Evolutionary conservation across 2,329 filamentous ascomycete species (phyloP).

Genomic region (Diaporthe ampelina): DNA sequence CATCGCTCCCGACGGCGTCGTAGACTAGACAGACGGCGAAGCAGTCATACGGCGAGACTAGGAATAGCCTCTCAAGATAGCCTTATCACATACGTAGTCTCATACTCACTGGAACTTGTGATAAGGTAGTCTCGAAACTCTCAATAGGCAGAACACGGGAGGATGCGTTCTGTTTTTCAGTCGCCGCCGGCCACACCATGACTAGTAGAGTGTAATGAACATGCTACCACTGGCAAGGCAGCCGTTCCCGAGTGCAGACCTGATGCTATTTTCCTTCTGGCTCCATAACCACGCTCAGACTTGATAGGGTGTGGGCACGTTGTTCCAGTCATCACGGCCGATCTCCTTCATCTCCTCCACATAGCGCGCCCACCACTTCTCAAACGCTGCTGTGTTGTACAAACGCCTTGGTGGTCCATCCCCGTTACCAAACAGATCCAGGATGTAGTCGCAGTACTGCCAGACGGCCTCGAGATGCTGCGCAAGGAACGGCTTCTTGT

Average conservation of each 20-base stretch:
- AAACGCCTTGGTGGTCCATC: neutral
- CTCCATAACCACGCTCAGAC: neutral
- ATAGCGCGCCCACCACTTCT: conserved; percentile 7
- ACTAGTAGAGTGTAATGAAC: no score
- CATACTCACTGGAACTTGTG: no score
- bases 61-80: no score
- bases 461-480: conserved; percentile 4
- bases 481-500: conserved; percentile 3
- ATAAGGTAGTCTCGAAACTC: no score
- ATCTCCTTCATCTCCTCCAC: neutral
- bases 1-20: no score
- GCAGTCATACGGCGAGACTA: no score
- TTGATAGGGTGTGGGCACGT: neutral
- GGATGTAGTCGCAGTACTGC: conserved; percentile 10
- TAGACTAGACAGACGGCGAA: no score
- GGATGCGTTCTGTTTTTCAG: no score
- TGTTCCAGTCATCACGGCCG: neutral
- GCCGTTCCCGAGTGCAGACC: no score
- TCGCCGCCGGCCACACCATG: neutral
- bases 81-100: no score
- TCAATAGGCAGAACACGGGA: no score
- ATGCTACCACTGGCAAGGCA: neutral
- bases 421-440: neutral
- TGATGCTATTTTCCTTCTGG: neutral
- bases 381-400: conserved; percentile 7